Conservation (phyloP, 306 rosid species). For the Spatholobus suberectus region DNA sequence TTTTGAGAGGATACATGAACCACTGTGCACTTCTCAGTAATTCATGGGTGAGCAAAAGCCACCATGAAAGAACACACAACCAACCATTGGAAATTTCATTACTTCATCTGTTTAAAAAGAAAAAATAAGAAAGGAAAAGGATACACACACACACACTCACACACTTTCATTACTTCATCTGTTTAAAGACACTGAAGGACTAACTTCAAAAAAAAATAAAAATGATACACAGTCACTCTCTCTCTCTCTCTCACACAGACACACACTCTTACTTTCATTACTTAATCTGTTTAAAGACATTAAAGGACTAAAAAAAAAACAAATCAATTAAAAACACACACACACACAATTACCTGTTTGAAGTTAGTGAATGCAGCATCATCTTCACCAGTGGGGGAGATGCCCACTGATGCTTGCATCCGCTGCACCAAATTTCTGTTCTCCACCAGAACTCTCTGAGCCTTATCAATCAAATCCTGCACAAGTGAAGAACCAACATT, state of each 20-base stretch:
- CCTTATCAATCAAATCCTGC: conserved; percentile 91
- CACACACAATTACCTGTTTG: conserved; percentile 65
- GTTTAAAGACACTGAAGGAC: background rate
- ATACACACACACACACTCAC: background rate
- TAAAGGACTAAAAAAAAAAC: background rate
- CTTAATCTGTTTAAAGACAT: conserved; percentile 2
- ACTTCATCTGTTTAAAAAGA: conserved; percentile 12
- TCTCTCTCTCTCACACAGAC: too few species aligned
- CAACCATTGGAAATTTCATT: background rate
- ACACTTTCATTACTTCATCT: background rate
- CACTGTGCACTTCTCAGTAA: conserved; percentile 2
- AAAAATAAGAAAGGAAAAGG: background rate
- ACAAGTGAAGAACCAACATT: conserved; percentile 34
- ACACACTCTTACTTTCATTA: background rate
- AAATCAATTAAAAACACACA: background rate
- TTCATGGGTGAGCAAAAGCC: too few species aligned
- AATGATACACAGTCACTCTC: background rate
- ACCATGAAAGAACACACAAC: conserved; percentile 27
- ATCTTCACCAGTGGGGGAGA: conserved; percentile 51
- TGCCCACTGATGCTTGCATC: conserved; percentile 74
- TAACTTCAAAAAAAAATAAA: background rate
- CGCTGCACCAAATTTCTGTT: conserved; percentile 71
- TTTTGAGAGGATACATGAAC: conserved; percentile 13
- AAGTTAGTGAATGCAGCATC: conserved; percentile 78
- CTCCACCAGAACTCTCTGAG: conserved; percentile 75